Base-by-base conservation (phyloP, 306 rosid species). In the Prunus salicina region DNA sequence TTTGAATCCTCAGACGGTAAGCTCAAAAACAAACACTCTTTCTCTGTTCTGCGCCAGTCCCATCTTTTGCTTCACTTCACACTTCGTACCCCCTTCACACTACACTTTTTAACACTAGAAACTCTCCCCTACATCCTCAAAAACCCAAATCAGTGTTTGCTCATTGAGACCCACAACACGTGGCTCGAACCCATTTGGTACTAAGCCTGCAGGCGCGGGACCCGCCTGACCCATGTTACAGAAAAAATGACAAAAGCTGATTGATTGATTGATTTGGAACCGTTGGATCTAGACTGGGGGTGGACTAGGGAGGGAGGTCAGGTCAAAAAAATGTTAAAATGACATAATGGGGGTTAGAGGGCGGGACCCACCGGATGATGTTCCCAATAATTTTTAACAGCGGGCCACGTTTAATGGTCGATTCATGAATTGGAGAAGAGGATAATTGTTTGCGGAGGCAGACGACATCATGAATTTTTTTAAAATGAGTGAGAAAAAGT, bases 351-450 rank as follows among this genome's bases (percentile, higher is more conserved):
- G 12, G 25, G 34, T 16, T 18, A 0, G 22, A 3, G 8, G 0
- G 79, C 72, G 91, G 89, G 89, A 62, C 89, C 86, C 75, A 38
- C 0, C 0, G 4, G 84, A 87, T 86, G 87, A 84, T 76, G 80
- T 84, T 85, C 88, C 91, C 91, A 76, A 90, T 84, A 80, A 90
- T 84, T 76, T 80, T 55, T 67, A 0, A 10, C 19, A 64, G 78
- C 10, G 60, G 73, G 81, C 81, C 91, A 85, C 91, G 90, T 87
- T 90, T 82, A 78, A 80, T 87, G 88, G 76, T 71, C 67, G 65
- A 71, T 86, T 69, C 80, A 77, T 86, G 77, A 77, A 80, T 71
- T 12, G 77, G 77, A 75, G 38, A 32, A 80, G 73, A 85, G 88
- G 79, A 80, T 84, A 84, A 87, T 71, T 82, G 88, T 85, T 84